A percentile compares a stretch with the other conserved stretches of the same genome.
phyloP scores from a whole-genome alignment of 495 filamentous ascomycete genomes.

The Penicillium ucsense region DNA sequence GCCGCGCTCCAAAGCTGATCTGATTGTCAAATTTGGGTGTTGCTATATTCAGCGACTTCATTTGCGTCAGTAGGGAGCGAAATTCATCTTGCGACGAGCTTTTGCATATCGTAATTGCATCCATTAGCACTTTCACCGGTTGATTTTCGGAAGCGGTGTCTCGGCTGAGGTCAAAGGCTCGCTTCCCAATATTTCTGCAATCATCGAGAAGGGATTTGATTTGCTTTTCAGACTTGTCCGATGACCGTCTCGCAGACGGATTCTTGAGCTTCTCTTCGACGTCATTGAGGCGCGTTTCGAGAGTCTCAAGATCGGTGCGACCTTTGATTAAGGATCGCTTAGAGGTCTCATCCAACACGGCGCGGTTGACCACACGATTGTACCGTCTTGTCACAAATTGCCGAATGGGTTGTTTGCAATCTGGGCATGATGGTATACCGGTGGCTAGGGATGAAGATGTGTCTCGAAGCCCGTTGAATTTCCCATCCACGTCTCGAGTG shows the following conservation, averaged over 20 bases:
- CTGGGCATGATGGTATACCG: conserved; percentile 4
- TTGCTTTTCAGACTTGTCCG: neutral
- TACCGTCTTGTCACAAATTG: conserved; percentile 10
- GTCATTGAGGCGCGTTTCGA: conserved; percentile 4
- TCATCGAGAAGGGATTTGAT: neutral
- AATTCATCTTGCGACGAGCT: neutral
- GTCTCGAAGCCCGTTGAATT: conserved; percentile 8
- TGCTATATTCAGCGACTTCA: neutral
- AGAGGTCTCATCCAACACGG: conserved; percentile 6
- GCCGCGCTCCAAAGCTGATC: conserved; percentile 4
- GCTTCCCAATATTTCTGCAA: neutral
- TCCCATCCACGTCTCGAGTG: conserved; percentile 6
- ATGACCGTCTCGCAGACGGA: neutral
- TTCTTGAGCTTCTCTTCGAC: neutral
- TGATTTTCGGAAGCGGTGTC: conserved; percentile 3
- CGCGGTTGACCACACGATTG: conserved; percentile 10
- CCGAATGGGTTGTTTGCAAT: conserved; percentile 9
- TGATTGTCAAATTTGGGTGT: conserved; percentile 1
- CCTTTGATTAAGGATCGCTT: conserved; percentile 8
- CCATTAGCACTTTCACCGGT: conserved; percentile 5
- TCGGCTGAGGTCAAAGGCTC: conserved; percentile 1
- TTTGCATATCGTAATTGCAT: conserved; percentile 2
- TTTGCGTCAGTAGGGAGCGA: neutral
- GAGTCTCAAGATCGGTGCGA: neutral
- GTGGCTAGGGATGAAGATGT: conserved; percentile 7